Conservation (phyloP, 495 filamentous ascomycete genomes). For the Entonaema liquescens region DNA sequence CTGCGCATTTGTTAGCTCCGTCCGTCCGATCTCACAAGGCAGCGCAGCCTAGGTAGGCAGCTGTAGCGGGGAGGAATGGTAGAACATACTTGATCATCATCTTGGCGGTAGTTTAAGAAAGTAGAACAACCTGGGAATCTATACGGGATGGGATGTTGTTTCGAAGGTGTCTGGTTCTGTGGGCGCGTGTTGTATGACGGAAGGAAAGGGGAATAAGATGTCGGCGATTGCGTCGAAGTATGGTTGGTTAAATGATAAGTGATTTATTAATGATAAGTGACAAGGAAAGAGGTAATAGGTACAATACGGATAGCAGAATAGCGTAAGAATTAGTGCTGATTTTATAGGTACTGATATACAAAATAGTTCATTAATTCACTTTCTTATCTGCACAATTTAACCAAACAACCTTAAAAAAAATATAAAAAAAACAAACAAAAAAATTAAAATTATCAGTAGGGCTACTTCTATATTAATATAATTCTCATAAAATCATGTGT, state of each 20-base stretch:
- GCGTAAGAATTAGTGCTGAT: no score
- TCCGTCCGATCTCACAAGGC: slow-evolving; percentile 3
- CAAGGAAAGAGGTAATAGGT: not conserved
- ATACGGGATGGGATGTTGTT: not conserved
- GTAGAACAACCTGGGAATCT: not conserved
- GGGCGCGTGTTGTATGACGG: not conserved
- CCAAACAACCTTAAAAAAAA: no score
- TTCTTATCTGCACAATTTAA: no score
- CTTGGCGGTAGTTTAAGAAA: slow-evolving; percentile 37
- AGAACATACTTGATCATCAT: slow-evolving; percentile 61
- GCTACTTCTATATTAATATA: no score
- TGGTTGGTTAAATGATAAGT: not conserved
- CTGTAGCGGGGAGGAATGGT: slow-evolving; percentile 24
- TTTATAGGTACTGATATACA: no score
- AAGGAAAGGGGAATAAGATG: not conserved
- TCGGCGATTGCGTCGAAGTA: not conserved
- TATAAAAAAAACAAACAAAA: no score
- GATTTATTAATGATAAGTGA: not conserved
- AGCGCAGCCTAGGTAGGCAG: not conserved
- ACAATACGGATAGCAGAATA: no score
- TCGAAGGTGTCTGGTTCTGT: not conserved
- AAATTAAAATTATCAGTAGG: no score
- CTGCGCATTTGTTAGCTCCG: slow-evolving; percentile 56
- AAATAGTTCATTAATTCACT: no score
- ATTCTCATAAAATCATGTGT: no score